Percentiles rank a stretch among this genome's conserved stretches.
Conservation (phyloP, 2,329 filamentous ascomycete species). For the Knufia petricola region DNA sequence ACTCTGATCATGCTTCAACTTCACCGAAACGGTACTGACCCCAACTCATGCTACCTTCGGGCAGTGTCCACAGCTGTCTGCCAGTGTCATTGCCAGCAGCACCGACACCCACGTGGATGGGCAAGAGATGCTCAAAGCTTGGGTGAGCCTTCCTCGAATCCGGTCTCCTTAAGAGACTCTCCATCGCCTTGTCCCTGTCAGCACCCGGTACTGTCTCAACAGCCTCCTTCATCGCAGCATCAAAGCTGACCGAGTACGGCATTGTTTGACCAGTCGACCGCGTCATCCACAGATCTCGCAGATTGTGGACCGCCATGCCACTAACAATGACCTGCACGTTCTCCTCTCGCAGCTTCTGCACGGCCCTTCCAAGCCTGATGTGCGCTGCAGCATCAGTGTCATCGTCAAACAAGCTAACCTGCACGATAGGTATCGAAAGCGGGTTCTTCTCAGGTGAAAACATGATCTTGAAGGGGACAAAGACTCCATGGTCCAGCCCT, state of each 20-base stretch:
- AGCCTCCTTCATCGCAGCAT: slow-evolving; percentile 58
- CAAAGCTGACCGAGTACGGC: slow-evolving; percentile 54
- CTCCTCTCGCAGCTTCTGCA: slow-evolving; percentile 56
- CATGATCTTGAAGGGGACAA: slow-evolving; percentile 53
- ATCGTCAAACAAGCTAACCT: slow-evolving; percentile 58
- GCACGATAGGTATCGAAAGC: slow-evolving; percentile 58
- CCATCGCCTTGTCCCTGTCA: slow-evolving; percentile 36
- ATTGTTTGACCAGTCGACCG: slow-evolving; percentile 32
- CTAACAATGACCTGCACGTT: slow-evolving; percentile 60
- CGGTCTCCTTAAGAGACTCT: slow-evolving; percentile 36
- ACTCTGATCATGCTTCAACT: slow-evolving; percentile 9
- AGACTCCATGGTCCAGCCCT: slow-evolving; percentile 67
- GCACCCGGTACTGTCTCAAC: slow-evolving; percentile 39
- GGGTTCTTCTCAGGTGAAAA: slow-evolving; percentile 55
- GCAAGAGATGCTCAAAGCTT: slow-evolving; percentile 53
- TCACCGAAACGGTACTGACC: slow-evolving; percentile 45
- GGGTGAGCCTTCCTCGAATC: slow-evolving; percentile 55
- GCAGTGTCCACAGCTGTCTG: slow-evolving; percentile 39
- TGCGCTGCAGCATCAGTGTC: slow-evolving; percentile 55
- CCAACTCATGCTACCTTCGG: slow-evolving; percentile 46
- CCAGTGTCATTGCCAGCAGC: slow-evolving; percentile 43
- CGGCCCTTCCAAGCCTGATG: slow-evolving; percentile 56
- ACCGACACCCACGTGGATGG: slow-evolving; percentile 49
- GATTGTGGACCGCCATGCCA: slow-evolving; percentile 67
- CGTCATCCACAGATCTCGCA: slow-evolving; percentile 45